Conservation (phyloP, 1,284 basidiomycete species). For the Rhizoctonia solani region DNA sequence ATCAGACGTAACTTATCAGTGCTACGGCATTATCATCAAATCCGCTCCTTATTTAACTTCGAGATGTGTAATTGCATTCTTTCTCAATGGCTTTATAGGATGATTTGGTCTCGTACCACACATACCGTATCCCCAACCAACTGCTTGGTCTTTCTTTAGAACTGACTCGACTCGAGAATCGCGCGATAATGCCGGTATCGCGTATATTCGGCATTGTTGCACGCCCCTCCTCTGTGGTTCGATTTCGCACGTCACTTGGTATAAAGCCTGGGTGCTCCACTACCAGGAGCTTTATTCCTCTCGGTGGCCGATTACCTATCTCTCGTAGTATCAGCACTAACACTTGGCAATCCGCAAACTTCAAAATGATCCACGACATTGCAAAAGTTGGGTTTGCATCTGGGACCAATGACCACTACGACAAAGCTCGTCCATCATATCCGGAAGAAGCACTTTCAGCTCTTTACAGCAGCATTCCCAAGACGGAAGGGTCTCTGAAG, state of each 20-base stretch:
- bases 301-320: constrained; percentile 1
- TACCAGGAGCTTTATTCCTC: too few species aligned
- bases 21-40: too few species aligned
- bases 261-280: too few species aligned
- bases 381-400: constrained; percentile 68
- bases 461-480: constrained; percentile 55
- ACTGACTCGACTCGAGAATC: not conserved
- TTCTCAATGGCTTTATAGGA: too few species aligned
- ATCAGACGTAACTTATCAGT: not conserved
- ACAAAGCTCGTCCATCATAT: constrained; percentile 76
- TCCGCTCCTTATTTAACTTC: too few species aligned
- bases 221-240: too few species aligned
- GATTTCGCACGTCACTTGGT: not conserved
- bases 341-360: not conserved
- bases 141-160: not conserved
- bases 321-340: not conserved
- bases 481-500: constrained; percentile 51
- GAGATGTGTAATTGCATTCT: too few species aligned
- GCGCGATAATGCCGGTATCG: constrained; percentile 6
- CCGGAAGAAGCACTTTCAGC: constrained; percentile 59
- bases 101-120: too few species aligned
- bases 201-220: not conserved
- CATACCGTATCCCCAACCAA: too few species aligned
- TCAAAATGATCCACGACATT: constrained; percentile 52
- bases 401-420: constrained; percentile 76